phyloP scores from a whole-genome alignment of 805 yeast genomes.

The Vanderwaltozyma polyspora region DNA sequence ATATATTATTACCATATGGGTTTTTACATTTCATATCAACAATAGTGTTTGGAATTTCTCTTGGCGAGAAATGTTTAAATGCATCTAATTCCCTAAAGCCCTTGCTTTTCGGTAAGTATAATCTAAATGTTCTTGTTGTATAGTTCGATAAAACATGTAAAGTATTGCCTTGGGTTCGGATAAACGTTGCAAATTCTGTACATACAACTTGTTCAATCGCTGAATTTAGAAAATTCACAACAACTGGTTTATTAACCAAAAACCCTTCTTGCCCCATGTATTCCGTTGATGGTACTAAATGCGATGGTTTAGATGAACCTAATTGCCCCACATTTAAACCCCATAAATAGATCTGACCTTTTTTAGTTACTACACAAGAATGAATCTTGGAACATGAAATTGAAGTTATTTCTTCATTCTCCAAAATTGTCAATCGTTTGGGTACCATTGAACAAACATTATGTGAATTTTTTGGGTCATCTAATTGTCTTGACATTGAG shows the following conservation, averaged over 20 bases:
- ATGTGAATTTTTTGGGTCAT: slow-evolving; percentile 18
- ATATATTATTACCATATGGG: slow-evolving; percentile 32
- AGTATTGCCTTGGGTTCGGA: slow-evolving; percentile 46
- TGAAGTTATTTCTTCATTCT: slow-evolving; percentile 27
- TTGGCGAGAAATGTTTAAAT: slow-evolving; percentile 28
- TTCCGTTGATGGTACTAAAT: slow-evolving; percentile 33
- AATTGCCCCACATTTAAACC: slow-evolving; percentile 77
- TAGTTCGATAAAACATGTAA: slow-evolving; percentile 51
- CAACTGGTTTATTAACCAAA: slow-evolving; percentile 12
- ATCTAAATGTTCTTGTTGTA: slow-evolving; percentile 43
- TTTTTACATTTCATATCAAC: slow-evolving; percentile 25
- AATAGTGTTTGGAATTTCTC: slow-evolving; percentile 20
- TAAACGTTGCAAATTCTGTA: slow-evolving; percentile 58
- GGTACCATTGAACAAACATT: slow-evolving; percentile 16
- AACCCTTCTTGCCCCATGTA: slow-evolving; percentile 33
- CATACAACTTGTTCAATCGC: slow-evolving; percentile 47
- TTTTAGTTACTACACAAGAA: slow-evolving; percentile 44
- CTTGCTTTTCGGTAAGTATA: slow-evolving; percentile 24
- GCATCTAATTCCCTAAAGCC: slow-evolving; percentile 20
- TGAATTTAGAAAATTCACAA: slow-evolving; percentile 11
- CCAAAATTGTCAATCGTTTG: slow-evolving; percentile 18
- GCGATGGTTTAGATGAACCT: slow-evolving; percentile 37
- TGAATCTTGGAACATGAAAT: slow-evolving; percentile 59
- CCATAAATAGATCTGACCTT: slow-evolving; percentile 49
- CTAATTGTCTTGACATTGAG: slow-evolving; percentile 20